Evolutionary conservation across 1,284 basidiomycete genomes (phyloP), one percentile per base, ranked within the genome.

Genomic region (Inonotus hispidus): DNA sequence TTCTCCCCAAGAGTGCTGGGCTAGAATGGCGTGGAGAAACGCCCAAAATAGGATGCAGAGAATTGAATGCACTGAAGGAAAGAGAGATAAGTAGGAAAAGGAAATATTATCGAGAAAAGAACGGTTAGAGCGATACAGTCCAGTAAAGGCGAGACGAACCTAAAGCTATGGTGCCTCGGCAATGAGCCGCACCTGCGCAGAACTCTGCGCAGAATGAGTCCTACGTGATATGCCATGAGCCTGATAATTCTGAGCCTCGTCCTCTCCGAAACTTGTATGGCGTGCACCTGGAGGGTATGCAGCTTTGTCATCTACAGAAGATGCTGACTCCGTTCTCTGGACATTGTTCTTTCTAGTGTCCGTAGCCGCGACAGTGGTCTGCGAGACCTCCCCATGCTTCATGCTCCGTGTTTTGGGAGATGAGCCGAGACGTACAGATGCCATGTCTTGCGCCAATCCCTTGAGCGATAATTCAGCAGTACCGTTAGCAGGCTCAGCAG

Each of bases 141-240:
- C 23, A 43, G n/a, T 21, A 39, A 50, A 57, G 35, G 41, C 16
- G 43, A 32, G 43, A 8, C 32, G 32, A 8, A 4, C 3, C 4
- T 32, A 8, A 32, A 8, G 8, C 32, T 32, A 32, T 32, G 32
- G 32, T 32, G 32, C 32, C 8, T 32, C 32, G 32, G 45, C 25
- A 5, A 21, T 27, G 37, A 53, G 27, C 27, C 58, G 49, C 11
- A 43, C 37, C 8, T 59, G 50, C 14, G 25, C 45, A 35, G 56
- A 49, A 1, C 49, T 59, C 37, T 62, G 50, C 35, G 58, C 61
- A 5, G 61, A 62, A 37, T 62, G 61, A 8, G 61, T 62, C 32
- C 58, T 58, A 25, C 58, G 56, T 38, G 46, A 39, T n/a, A n/a
- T n/a, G n/a, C n/a, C n/a, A n/a, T n/a, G n/a, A n/a, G 43, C 19